These are phyloP conservation scores for Ajuga reptans DNA, from an alignment of 305 asterid genomes.

Conservation along the genomic window DNA sequence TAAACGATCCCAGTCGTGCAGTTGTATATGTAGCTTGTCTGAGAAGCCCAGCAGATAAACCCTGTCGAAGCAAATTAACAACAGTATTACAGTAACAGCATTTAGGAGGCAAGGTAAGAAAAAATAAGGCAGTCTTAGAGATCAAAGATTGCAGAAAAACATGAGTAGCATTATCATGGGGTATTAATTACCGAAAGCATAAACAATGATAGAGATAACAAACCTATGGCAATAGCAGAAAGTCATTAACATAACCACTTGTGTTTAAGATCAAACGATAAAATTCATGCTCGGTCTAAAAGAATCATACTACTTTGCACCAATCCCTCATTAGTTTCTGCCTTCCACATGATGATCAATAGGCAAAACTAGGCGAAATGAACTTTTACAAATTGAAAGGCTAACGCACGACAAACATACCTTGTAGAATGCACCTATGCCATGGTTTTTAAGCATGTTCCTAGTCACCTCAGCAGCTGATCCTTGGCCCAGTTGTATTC, in stretches of 20 bases:
- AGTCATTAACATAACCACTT: not conserved
- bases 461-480: slow-evolving; percentile 64
- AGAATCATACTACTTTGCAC: not conserved
- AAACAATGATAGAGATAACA: not conserved
- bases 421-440: slow-evolving; percentile 78
- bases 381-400: not conserved
- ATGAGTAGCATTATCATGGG: not conserved
- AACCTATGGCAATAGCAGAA: not conserved
- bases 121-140: not conserved
- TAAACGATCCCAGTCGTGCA: slow-evolving; percentile 81
- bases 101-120: not conserved
- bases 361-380: not conserved
- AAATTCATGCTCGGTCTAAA: not conserved
- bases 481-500: slow-evolving; percentile 95
- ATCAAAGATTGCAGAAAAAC: not conserved
- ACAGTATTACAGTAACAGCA: slow-evolving; percentile 14
- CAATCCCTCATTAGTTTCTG: not conserved
- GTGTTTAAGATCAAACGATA: not conserved
- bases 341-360: not conserved
- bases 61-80: slow-evolving; percentile 38
- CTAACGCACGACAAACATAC: slow-evolving; percentile 28
- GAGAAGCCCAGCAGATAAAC: slow-evolving; percentile 86
- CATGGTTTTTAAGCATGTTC: slow-evolving; percentile 78
- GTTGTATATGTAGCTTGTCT: slow-evolving; percentile 89
- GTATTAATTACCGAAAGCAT: not conserved